Base-by-base conservation (phyloP, 768 basidiomycete species). In the Panus rudis region DNA sequence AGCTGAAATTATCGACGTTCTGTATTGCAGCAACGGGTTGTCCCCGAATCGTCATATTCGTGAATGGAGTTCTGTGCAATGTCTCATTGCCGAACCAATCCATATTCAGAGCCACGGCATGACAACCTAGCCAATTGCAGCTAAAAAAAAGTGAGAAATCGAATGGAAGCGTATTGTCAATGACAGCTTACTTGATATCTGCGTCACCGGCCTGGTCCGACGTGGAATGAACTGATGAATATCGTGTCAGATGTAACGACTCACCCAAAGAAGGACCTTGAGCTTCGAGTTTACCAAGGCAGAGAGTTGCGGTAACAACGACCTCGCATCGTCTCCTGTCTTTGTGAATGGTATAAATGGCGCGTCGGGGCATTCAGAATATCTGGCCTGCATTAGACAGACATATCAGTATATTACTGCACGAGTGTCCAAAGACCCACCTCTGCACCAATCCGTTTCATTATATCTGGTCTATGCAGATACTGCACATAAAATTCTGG, bases 1-100 rank as follows among this genome's bases (percentile, higher is more conserved):
- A 84, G 0, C 75, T 66, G 53, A 82, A 81, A 45, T 79, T 78
- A 48, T 76, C 78, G 25, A 83, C 73, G 39, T 81, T 81, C 54
- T 78, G 72, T 14, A 81, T 67, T 0, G 78, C 73, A 0, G 77
- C 81, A 4, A 83, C 71, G 0, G 75, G 50, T 4, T 56, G 59
- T 2, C 72, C 76, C 27, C 67, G 41, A 21, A 82, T 69, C 0
- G 79, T 79, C 63, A 82, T 79, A 47, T 80, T 79, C 4, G 50
- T 68, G 13, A 69, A 64, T 21, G 67, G 64, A 3, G 68, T 71
- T 23, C 50, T 54, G 42, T 65, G 65, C 17, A 72, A 52, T 1
- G 61, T 62, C 28, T 61, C 46, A 34, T 65, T 71, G 4, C 71
- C 70, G 34, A 67, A 70, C 71, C 71, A 72, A 35, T 65, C 59